phyloP scores from a whole-genome alignment of 371 early-diverging fungal genomes.

The Synchytrium microbalum region DNA sequence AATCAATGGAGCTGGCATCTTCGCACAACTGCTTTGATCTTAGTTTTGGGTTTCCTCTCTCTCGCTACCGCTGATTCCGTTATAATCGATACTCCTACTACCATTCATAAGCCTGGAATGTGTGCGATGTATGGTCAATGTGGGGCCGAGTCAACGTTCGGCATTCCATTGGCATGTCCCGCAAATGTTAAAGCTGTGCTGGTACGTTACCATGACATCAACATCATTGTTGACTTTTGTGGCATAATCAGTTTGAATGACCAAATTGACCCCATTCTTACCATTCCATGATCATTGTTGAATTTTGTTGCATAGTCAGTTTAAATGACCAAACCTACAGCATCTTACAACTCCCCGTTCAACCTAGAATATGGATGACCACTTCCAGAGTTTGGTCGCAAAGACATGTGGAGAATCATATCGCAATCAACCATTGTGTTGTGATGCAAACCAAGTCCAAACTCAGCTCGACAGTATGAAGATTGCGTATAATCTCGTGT shows the following conservation, averaged over 20 bases:
- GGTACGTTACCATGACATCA: not conserved
- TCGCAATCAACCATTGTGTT: constrained; percentile 50
- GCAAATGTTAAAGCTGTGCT: not conserved
- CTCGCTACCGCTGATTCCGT: too few relatives aligned
- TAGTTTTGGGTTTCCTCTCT: too few relatives aligned
- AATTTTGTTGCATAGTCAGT: not conserved
- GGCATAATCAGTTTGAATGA: not conserved
- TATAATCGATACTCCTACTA: too few relatives aligned
- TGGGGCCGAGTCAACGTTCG: constrained; percentile 3
- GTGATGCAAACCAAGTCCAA: constrained; percentile 51
- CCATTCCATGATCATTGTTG: not conserved
- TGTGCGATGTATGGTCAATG: constrained; percentile 19
- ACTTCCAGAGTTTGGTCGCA: constrained; percentile 41
- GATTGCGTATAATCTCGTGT: constrained; percentile 49
- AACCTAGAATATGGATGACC: not conserved
- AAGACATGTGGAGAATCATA: constrained; percentile 53
- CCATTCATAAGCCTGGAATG: constrained; percentile 8
- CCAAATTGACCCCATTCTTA: not conserved
- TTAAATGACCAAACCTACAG: not conserved
- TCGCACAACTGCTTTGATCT: too few relatives aligned
- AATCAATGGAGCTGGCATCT: too few relatives aligned
- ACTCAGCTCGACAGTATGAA: constrained; percentile 44
- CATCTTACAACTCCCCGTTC: not conserved
- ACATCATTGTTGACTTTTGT: not conserved
- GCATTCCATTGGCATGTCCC: constrained; percentile 9